A percentile compares a stretch with the other conserved stretches of the same genome.
Conservation (phyloP, 345 rosid genomes). For the Populus tremula region DNA sequence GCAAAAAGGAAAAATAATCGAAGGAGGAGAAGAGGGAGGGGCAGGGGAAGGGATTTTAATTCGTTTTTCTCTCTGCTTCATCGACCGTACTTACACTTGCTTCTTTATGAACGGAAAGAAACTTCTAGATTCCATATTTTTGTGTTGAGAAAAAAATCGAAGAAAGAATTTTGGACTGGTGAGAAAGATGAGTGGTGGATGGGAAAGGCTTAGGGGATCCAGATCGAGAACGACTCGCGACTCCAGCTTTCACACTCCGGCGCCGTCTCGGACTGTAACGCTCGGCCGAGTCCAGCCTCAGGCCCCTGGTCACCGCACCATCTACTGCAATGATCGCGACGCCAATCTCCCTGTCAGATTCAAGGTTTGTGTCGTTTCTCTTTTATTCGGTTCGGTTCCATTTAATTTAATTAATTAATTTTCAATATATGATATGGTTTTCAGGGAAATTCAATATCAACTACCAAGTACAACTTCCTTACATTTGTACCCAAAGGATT, state of each 20-base stretch:
- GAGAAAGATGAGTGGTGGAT: constrained; percentile 53
- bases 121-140: background rate
- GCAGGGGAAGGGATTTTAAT: background rate
- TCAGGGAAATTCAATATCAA: constrained; percentile 90
- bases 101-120: background rate
- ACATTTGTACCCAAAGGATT: constrained; percentile 95
- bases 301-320: constrained; percentile 89
- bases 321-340: constrained; percentile 91
- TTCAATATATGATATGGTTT: constrained; percentile 2
- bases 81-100: background rate
- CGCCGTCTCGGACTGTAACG: constrained; percentile 64
- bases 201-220: constrained; percentile 59
- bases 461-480: constrained; percentile 93
- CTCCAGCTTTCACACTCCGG: constrained; percentile 39
- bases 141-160: background rate
- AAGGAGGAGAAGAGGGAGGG: constrained; percentile 1
- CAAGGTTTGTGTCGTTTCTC: constrained; percentile 46
- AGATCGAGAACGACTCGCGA: constrained; percentile 40
- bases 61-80: constrained; percentile 9
- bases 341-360: constrained; percentile 74
- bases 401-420: background rate
- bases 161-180: background rate
- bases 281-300: constrained; percentile 95
- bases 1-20: background rate
- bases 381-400: background rate